Base-by-base conservation (phyloP, 2,329 filamentous ascomycete species). In the Fusarium euwallaceae region DNA sequence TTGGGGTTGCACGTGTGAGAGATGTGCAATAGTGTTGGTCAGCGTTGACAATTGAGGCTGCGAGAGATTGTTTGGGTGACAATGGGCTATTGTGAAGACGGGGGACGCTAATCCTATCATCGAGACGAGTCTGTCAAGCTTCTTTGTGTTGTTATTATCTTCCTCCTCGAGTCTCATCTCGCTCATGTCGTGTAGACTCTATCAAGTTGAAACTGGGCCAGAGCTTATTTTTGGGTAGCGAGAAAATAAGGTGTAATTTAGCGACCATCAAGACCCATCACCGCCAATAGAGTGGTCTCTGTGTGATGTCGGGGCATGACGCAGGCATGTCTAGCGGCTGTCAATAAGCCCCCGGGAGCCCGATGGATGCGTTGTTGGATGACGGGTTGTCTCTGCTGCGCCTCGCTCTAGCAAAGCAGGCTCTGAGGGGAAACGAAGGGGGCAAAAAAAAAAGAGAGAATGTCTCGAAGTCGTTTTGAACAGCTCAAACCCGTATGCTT, bases 171-270 rank as follows among this genome's bases (percentile, higher is more conserved):
- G 60, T 36, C 41, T 51, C 9, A 27, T 36, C 41, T 51, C 4
- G 10, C 2, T 17, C 41, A 37, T 27, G 14, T 39, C 41, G 62
- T 58, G 32, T 59, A 29, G 24, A 17, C n/a, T 63, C 36, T 59
- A 27, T 59, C 22, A 39, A 48, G 55, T 24, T 61, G 55, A 64
- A 69, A 64, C 67, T 22, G 29, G 53, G 16, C 32, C 29, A 37
- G 61, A 72, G 64, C 64, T 72, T 72, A 74, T 61, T 62, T 71
- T 56, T 62, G 32, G 20, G 41, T 22, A 53, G 64, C 61, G 61
- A 48, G 22, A 62, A 65, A 36, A 36, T 72, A 75, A 75, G 61
- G 61, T 75, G 24, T 37, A 32, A 58, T 61, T 74, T 66, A 70
- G 69, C 69, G 53, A 75, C 58, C 64, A 48, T 43, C 64, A 51